phyloP scores from a whole-genome alignment of 2,329 filamentous ascomycete species.

The Cephalotrichum gorgonifer region DNA sequence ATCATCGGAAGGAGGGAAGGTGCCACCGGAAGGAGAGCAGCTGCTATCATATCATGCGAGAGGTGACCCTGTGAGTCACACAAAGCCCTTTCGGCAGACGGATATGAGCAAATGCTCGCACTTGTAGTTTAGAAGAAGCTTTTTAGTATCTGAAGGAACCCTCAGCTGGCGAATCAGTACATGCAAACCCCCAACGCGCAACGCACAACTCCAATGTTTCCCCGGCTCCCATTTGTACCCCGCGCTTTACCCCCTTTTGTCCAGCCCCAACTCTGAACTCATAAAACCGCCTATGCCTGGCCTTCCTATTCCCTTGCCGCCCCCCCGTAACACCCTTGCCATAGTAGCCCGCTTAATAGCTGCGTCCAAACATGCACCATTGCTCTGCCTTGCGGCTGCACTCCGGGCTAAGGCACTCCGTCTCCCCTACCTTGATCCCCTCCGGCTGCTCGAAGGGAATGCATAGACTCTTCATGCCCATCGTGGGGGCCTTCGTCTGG shows the following conservation, averaged over 20 bases:
- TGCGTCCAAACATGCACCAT: slow-evolving; percentile 89
- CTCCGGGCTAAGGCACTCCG: slow-evolving; percentile 85
- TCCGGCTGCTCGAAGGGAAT: slow-evolving; percentile 76
- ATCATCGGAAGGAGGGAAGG: too few species aligned
- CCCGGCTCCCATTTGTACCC: not conserved
- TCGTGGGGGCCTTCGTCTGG: slow-evolving; percentile 43
- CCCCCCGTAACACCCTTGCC: too few species aligned
- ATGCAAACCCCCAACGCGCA: not conserved
- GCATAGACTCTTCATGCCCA: slow-evolving; percentile 63
- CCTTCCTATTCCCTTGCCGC: too few species aligned
- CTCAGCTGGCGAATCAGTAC: not conserved
- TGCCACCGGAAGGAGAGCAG: too few species aligned
- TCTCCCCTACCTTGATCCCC: slow-evolving; percentile 67
- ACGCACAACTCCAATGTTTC: not conserved
- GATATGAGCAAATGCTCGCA: not conserved
- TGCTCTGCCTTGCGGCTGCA: slow-evolving; percentile 67
- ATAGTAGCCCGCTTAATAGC: slow-evolving; percentile 33
- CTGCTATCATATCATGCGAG: too few species aligned
- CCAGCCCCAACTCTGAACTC: too few species aligned
- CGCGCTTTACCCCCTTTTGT: not conserved
- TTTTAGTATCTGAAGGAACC: not conserved
- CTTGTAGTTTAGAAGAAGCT: not conserved
- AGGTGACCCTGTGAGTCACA: too few species aligned
- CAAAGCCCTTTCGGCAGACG: too few species aligned
- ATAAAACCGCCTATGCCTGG: too few species aligned